Percentiles rank a stretch among this genome's conserved stretches.
phyloP scores from a whole-genome alignment of 2,329 filamentous ascomycete genomes.

The Neopestalotiopsis sp. region DNA sequence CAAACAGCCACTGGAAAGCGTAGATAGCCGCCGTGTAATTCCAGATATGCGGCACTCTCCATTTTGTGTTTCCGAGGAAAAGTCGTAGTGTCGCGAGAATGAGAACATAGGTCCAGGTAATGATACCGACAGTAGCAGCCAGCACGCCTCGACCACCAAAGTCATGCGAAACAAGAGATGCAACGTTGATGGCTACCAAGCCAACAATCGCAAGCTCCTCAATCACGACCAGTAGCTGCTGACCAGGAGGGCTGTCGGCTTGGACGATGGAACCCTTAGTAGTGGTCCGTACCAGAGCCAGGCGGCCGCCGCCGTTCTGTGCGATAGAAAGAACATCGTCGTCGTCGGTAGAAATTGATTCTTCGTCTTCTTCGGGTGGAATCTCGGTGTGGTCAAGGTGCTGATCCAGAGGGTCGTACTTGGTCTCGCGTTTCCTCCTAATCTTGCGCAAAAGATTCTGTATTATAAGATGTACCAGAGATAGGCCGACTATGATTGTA shows the following conservation, averaged over 20 bases:
- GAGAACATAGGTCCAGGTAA: slow-evolving; percentile 82
- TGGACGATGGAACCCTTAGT: slow-evolving; percentile 71
- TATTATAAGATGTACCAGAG: slow-evolving; percentile 68
- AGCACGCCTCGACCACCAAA: slow-evolving; percentile 63
- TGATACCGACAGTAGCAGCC: slow-evolving; percentile 69
- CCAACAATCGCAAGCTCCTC: slow-evolving; percentile 79
- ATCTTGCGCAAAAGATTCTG: slow-evolving; percentile 61
- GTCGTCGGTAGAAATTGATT: slow-evolving; percentile 57
- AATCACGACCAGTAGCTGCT: slow-evolving; percentile 70
- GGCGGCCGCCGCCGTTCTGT: slow-evolving; percentile 52
- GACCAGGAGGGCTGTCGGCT: slow-evolving; percentile 76
- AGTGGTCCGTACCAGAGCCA: slow-evolving; percentile 63
- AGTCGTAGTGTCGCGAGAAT: slow-evolving; percentile 75
- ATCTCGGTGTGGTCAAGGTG: slow-evolving; percentile 55
- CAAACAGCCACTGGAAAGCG: slow-evolving; percentile 79
- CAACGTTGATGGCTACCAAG: slow-evolving; percentile 71
- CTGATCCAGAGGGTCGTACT: slow-evolving; percentile 62
- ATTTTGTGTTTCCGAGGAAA: slow-evolving; percentile 67
- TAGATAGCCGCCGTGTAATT: slow-evolving; percentile 92
- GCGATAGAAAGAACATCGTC: slow-evolving; percentile 62
- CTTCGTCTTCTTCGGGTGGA: slow-evolving; percentile 52
- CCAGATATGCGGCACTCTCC: slow-evolving; percentile 77
- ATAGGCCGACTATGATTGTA: slow-evolving; percentile 71
- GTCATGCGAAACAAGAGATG: slow-evolving; percentile 64
- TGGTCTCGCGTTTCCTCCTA: slow-evolving; percentile 55